Conservation (phyloP, 768 basidiomycete species). For the Boletus reticulatus region DNA sequence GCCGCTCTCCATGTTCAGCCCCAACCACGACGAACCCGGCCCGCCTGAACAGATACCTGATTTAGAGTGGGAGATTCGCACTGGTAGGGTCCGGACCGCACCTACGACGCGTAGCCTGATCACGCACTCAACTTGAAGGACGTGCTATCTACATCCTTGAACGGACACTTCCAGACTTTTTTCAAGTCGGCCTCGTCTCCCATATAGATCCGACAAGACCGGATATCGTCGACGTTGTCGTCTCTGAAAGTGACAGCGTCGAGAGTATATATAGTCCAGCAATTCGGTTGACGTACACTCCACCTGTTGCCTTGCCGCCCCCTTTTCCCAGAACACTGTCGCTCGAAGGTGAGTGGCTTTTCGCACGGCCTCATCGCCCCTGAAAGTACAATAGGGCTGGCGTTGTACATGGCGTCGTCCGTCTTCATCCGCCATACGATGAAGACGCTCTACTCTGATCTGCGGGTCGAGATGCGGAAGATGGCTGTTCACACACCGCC, state of each 20-base stretch:
- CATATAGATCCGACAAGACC: slow-evolving; percentile 47
- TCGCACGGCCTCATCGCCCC: not conserved
- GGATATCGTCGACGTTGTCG: slow-evolving; percentile 24
- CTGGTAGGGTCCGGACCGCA: slow-evolving; percentile 43
- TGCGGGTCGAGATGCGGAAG: slow-evolving; percentile 54
- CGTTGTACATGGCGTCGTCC: slow-evolving; percentile 69
- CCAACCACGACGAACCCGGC: slow-evolving; percentile 13
- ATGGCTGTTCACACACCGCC: slow-evolving; percentile 33
- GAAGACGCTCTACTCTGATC: slow-evolving; percentile 69
- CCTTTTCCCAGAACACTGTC: slow-evolving; percentile 70
- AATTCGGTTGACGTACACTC: slow-evolving; percentile 64
- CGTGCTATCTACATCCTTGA: slow-evolving; percentile 68
- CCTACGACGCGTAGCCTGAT: slow-evolving; percentile 13
- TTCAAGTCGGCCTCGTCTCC: slow-evolving; percentile 61
- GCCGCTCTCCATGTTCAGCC: slow-evolving; percentile 22
- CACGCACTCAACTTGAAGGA: slow-evolving; percentile 38
- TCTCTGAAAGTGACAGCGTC: slow-evolving; percentile 28
- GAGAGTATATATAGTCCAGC: slow-evolving; percentile 61
- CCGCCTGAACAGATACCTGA: slow-evolving; percentile 46
- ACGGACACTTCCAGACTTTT: slow-evolving; percentile 71
- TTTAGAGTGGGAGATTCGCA: slow-evolving; percentile 75
- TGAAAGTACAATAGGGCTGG: slow-evolving; percentile 49
- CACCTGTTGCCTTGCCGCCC: slow-evolving; percentile 59
- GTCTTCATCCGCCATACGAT: slow-evolving; percentile 70
- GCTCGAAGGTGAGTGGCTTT: slow-evolving; percentile 56